Evolutionary conservation across 768 basidiomycete genomes (phyloP), one percentile per base, ranked within the genome.

Genomic region (Mycena metata): DNA sequence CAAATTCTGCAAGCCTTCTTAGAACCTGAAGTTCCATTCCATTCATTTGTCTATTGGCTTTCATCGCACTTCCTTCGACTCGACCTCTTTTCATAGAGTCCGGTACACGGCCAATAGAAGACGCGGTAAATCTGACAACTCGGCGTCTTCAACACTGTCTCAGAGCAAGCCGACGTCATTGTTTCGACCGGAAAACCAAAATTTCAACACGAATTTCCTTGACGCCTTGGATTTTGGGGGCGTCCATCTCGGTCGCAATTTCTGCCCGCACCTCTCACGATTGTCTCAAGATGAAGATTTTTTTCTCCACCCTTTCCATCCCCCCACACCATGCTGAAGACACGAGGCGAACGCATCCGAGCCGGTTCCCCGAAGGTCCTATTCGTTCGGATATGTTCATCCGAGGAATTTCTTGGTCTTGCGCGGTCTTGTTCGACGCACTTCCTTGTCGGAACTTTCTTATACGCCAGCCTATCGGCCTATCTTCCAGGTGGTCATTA

Each of bases 301-400:
- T 61, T 64, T 54, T 33, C 42, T 63, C 56, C 46, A 3, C 42
- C 21, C 36, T 36, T 56, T 41, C 17, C 46, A 39, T 30, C 6
- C 6, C 3, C 30, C 47, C 43, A 21, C 21, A 35, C 55, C 62
- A 58, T 57, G 61, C 57, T 16, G 35, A 13, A 12, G 16, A 39
- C 67, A 69, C 62, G 67, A 69, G 67, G 67, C 67, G 26, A 64
- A 59, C 62, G 16, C 43, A 39, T 60, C 54, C 62, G 67, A 69
- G 43, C 67, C 57, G 67, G 62, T 69, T 64, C 67, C 51, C 62
- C 67, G 67, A 63, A 43, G 56, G 56, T 51, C 16, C 57, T 36
- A 24, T 21, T 52, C 42, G 50, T 10, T 59, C 58, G 51, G 64
- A 49, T n/a, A 49, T 47, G 19, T 33, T 47, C 47, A 55, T 62